A percentile compares a stretch with the other conserved stretches of the same genome.
phyloP scores from a whole-genome alignment of 257 asterid genomes.

The Voacanga thouarsii region DNA sequence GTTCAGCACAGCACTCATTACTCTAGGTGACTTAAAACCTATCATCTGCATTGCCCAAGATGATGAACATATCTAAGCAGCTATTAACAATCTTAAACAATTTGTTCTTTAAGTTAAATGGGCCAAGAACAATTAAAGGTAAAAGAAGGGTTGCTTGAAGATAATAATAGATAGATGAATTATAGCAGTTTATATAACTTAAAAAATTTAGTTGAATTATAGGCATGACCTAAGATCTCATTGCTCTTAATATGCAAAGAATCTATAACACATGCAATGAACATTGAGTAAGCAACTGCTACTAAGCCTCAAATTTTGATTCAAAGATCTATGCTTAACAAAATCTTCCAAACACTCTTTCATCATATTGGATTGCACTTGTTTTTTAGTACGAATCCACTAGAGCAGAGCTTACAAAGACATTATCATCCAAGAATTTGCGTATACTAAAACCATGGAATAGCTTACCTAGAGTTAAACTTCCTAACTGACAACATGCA shows the following conservation, averaged over 20 bases:
- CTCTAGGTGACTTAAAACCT: slow-evolving; percentile 1
- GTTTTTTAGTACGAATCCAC: slow-evolving; percentile 91
- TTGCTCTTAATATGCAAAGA: not conserved
- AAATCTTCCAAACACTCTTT: slow-evolving; percentile 44
- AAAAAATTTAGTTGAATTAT: not conserved
- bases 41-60: not conserved
- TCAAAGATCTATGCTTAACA: not conserved
- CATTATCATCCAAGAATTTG: slow-evolving; percentile 52
- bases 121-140: not conserved
- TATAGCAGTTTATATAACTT: not conserved
- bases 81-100: not conserved
- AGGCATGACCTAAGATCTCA: not conserved
- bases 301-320: not conserved
- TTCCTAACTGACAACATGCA: slow-evolving; percentile 65
- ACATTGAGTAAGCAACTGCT: not conserved
- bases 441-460: slow-evolving; percentile 67
- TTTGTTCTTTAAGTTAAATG: not conserved
- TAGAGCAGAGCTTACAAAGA: slow-evolving; percentile 72
- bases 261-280: not conserved
- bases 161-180: not conserved
- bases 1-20: not conserved
- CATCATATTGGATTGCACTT: slow-evolving; percentile 62
- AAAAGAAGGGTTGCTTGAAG: not conserved
- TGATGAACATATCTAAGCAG: not conserved
- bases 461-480: slow-evolving; percentile 58